Base-by-base conservation (phyloP, 805 yeast genomes). In the Spathaspora gorwiae region DNA sequence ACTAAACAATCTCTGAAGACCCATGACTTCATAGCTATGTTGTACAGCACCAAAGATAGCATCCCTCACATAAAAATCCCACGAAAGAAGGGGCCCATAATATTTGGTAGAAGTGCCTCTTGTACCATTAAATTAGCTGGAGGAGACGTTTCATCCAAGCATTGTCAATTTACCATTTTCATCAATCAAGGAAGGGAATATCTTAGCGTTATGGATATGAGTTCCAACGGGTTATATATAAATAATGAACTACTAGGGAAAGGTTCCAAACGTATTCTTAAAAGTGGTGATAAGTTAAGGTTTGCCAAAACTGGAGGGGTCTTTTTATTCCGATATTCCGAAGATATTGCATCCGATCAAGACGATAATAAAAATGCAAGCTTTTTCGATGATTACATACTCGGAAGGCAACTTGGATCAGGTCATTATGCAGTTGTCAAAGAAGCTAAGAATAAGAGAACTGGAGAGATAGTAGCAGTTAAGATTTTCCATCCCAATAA, bases 391-490 rank as follows among this genome's bases (percentile, higher is more conserved):
- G 75, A 76, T 46, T 79, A 78, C 53, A 67, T 76, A 6, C 47
- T 79, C 14, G 87, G 87, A 0, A 72, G 69, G 45, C 79, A 81
- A 50, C 62, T 86, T 19, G 94, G 94, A 0, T 66, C 84, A 4
- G 94, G 94, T 0, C 92, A 86, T 62, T 86, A 86, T 55, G 92
- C 94, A 0, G 80, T 80, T n/a, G 94, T 86, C 3, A 83, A 80
- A 56, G 87, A 83, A 52, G 88, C 88, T 2, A 68, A 70, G 7
- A 73, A 78, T 49, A 76, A 81, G 52, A 60, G 63, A 7, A 73
- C 82, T 0, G 88, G 89, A 0, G 74, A 75, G 41, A 63, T 74
- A 2, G 85, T 80, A 40, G 94, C 92, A 0, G 87, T 86, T 4
- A 86, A 86, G 56, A 81, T 86, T 7, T 86, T 86, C 61, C 83